These are phyloP conservation scores for Heliamphora exappendiculata DNA, from an alignment of 148 eudicot species.

Conservation along the genomic window DNA sequence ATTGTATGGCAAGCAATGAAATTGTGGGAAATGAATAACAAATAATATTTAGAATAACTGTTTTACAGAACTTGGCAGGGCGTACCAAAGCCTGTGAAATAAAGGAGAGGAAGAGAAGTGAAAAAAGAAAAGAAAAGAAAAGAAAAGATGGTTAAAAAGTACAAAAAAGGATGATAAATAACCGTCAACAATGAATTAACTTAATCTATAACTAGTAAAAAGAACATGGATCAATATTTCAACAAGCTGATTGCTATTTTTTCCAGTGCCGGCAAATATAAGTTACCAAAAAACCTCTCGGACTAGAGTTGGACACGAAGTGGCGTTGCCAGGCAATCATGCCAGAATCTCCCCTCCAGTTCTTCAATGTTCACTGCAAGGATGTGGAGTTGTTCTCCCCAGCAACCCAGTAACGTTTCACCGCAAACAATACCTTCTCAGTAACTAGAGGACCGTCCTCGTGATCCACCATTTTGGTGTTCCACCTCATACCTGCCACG, in stretches of 20 bases:
- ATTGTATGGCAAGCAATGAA: too few relatives aligned
- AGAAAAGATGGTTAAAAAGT: not conserved
- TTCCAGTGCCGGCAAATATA: not conserved
- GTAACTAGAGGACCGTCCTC: constrained; percentile 41
- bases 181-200: not conserved
- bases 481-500: constrained; percentile 40
- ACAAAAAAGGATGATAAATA: not conserved
- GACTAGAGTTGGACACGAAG: not conserved
- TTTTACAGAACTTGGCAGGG: not conserved
- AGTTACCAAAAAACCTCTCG: not conserved
- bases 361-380: not conserved
- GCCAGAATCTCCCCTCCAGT: not conserved
- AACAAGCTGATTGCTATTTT: constrained; percentile 1
- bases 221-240: not conserved
- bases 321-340: not conserved
- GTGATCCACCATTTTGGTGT: constrained; percentile 36
- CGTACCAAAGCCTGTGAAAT: not conserved
- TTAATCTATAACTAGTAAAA: not conserved
- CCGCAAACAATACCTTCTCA: constrained; percentile 36
- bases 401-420: constrained; percentile 41
- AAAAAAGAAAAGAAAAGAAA: not conserved
- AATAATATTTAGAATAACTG: not conserved
- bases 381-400: constrained; percentile 28
- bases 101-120: too few relatives aligned
- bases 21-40: not conserved